phyloP scores from a whole-genome alignment of 2,329 filamentous ascomycete genomes.

The Venturia pyrina region DNA sequence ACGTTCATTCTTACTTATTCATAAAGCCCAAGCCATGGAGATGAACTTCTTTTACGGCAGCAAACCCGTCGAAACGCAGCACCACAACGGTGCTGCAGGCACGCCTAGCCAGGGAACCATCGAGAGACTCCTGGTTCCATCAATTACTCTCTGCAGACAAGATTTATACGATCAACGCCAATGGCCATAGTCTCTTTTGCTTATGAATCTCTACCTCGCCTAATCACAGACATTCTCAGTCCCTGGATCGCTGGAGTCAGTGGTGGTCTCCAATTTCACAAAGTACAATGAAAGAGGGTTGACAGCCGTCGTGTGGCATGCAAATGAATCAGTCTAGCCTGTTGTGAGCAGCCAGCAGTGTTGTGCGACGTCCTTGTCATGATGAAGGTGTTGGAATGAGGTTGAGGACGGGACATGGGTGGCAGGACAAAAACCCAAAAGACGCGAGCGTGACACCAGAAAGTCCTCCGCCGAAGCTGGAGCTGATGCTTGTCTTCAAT shows the following conservation, averaged over 20 bases:
- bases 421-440: neutral
- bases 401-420: neutral
- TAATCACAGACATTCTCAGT: neutral
- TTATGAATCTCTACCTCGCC: conserved; percentile 1
- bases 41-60: neutral
- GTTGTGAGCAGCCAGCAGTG: neutral
- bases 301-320: neutral
- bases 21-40: neutral
- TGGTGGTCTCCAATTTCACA: neutral
- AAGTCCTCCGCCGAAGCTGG: neutral
- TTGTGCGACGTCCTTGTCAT: neutral
- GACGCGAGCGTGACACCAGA: neutral
- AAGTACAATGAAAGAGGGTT: neutral
- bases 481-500: neutral
- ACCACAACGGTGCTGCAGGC: neutral
- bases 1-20: neutral
- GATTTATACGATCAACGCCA: neutral
- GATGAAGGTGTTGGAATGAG: neutral
- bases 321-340: neutral
- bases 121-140: neutral
- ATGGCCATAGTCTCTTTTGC: neutral
- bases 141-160: neutral
- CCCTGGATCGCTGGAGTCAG: neutral
- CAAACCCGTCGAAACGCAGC: neutral
- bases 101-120: neutral